Conservation (phyloP, 2,329 filamentous ascomycete genomes). For the Penicillium rolfsii region DNA sequence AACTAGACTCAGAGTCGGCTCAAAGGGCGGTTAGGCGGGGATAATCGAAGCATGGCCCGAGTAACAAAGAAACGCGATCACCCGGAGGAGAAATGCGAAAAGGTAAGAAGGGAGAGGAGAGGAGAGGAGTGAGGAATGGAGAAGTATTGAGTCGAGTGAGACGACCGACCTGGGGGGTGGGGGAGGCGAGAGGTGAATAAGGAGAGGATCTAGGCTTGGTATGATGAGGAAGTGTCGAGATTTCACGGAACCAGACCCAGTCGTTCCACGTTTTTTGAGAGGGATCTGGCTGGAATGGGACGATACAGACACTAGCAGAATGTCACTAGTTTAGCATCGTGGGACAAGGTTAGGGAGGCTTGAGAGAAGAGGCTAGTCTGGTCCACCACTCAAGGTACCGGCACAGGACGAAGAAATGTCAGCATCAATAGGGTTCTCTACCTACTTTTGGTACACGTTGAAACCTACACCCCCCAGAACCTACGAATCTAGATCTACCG, state of each 20-base stretch:
- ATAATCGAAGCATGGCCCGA: slow-evolving; percentile 15
- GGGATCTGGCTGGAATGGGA: not conserved
- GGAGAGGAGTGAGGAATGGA: slow-evolving; percentile 2
- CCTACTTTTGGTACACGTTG: not conserved
- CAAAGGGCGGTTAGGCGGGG: slow-evolving; percentile 3
- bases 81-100: slow-evolving; percentile 2
- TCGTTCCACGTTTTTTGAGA: slow-evolving; percentile 3
- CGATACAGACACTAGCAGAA: not conserved
- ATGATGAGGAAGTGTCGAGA: not conserved
- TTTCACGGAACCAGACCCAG: slow-evolving; percentile 10
- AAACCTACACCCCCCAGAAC: not conserved
- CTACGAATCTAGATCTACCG: not conserved
- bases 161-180: not conserved
- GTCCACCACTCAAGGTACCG: not conserved
- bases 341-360: not conserved
- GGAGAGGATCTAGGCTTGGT: slow-evolving; percentile 2
- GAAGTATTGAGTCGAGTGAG: not conserved
- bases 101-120: not conserved
- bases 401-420: not conserved
- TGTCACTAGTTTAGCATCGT: not conserved
- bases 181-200: not conserved
- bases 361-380: not conserved
- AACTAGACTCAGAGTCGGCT: slow-evolving; percentile 18
- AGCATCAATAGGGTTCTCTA: not conserved
- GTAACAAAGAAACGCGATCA: slow-evolving; percentile 6